phyloP scores from a whole-genome alignment of 345 rosid species.

The Populus davidiana region DNA sequence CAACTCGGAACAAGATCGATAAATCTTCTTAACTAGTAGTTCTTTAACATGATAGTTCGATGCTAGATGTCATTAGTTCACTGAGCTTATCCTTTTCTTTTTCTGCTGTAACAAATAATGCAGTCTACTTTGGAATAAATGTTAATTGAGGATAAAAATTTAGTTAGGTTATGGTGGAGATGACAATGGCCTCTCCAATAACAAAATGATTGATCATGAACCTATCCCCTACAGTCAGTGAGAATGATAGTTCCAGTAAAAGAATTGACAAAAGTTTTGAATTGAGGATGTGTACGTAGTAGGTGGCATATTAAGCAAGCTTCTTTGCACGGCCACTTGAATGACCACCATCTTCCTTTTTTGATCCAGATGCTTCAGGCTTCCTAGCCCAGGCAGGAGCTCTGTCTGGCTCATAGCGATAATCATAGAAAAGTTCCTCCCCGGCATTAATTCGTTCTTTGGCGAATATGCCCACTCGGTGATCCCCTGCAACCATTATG shows the following conservation, averaged over 20 bases:
- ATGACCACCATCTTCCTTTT: constrained; percentile 75
- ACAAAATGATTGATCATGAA: constrained; percentile 22
- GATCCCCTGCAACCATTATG: constrained; percentile 96
- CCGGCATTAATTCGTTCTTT: constrained; percentile 84
- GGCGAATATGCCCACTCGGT: constrained; percentile 93
- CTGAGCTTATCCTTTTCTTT: background rate
- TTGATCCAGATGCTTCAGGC: constrained; percentile 83
- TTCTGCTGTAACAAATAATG: constrained; percentile 5
- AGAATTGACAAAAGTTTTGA: constrained; percentile 14
- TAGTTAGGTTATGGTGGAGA: constrained; percentile 32
- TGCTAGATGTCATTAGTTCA: constrained; percentile 14
- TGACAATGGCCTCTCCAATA: constrained; percentile 35
- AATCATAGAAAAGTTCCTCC: constrained; percentile 92
- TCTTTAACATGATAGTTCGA: background rate
- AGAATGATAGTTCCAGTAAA: constrained; percentile 22
- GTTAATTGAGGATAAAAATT: constrained; percentile 16
- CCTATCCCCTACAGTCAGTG: constrained; percentile 25
- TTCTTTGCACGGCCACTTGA: constrained; percentile 90
- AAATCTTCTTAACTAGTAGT: background rate
- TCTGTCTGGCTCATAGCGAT: constrained; percentile 91
- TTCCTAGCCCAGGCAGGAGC: constrained; percentile 99
- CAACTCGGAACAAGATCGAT: background rate
- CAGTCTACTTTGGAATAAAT: constrained; percentile 14
- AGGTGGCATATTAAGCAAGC: constrained; percentile 56
- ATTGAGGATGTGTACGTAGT: background rate